Evolutionary conservation across 495 filamentous ascomycete species (phyloP), one percentile per base, ranked within the genome.

Genomic region (Opeltia flavorubescens): DNA sequence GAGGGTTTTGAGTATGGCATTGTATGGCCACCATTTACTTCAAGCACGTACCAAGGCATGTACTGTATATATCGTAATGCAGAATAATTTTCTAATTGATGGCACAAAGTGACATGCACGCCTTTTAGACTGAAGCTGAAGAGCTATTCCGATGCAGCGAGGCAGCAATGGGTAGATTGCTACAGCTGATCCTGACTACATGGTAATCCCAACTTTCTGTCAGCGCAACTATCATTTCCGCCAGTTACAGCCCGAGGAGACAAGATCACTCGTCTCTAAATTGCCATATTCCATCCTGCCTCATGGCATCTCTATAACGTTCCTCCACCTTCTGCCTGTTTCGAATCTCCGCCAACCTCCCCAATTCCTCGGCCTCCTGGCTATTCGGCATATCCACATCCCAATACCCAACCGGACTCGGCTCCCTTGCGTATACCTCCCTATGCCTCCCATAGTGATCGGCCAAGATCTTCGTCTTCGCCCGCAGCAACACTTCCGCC

Each of bases 401-500:
- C 91, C 91, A 98, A 56, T 83, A 95, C 1, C 88, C 88, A 13
- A 85, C 84, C 2, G 91, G 89, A 11, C 81, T 83, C 27, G 62
- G 65, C 21, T 70, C 62, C 24, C 88, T 73, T 48, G 76, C 74
- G 58, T 81, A 88, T 26, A 76, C 71, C 50, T 93, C 77, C 31
- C 81, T 68, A 64, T 95, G 91, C 58, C 66, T 83, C 5, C 89
- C 86, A 61, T 72, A 75, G 44, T 69, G 68, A 49, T 91, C 75
- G 5, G 87, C 79, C 43, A 94, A 64, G 20, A 72, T 62, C 54
- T 70, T 69, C 0, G 75, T 76, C 54, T 76, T 78, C 5, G 84
- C 89, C 52, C 84, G 69, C 15, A 84, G 49, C 49, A 89, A 65
- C 29, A 82, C 43, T 33, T 76, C 63, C 43, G 72, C 58, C 44